phyloP scores from a whole-genome alignment of 352 stramenopile genomes.

The Phytophthora chlamydospora region DNA sequence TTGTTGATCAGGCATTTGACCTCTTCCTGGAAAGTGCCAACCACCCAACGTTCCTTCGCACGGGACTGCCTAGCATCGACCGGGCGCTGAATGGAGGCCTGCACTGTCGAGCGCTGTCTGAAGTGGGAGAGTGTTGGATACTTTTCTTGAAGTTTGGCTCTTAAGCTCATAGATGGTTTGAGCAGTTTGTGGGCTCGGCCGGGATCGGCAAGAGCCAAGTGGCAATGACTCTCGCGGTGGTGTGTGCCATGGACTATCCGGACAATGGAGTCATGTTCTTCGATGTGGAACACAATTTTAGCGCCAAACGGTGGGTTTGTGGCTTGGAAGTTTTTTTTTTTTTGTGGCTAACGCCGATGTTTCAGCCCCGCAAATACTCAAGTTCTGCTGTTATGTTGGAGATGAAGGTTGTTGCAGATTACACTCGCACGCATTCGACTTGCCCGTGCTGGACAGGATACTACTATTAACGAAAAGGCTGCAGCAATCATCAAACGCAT shows the following conservation, averaged over 20 bases:
- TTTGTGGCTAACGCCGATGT: background rate
- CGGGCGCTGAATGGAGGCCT: conserved; percentile 69
- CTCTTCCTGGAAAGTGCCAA: conserved; percentile 81
- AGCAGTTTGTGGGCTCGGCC: conserved; percentile 69
- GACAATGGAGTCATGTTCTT: conserved; percentile 67
- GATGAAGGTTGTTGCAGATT: conserved; percentile 56
- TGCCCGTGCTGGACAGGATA: conserved; percentile 16
- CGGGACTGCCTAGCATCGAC: conserved; percentile 63
- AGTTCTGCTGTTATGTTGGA: background rate
- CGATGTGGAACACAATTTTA: conserved; percentile 78
- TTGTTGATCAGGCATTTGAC: conserved; percentile 61
- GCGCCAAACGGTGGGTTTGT: conserved; percentile 55
- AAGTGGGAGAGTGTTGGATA: conserved; percentile 32
- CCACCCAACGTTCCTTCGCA: conserved; percentile 67
- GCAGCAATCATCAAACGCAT: conserved; percentile 49
- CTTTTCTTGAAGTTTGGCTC: background rate
- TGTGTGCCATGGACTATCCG: conserved; percentile 70
- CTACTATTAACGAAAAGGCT: conserved; percentile 20
- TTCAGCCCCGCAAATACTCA: too few relatives aligned
- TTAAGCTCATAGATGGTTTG: conserved; percentile 6
- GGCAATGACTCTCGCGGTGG: conserved; percentile 75
- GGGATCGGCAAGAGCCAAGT: conserved; percentile 82
- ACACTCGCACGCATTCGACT: conserved; percentile 38
- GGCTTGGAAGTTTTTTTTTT: background rate
- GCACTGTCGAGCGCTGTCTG: conserved; percentile 55